Evolutionary conservation across 805 yeast species (phyloP), one percentile per base, ranked within the genome.

Genomic region (Metschnikowia henanensis): DNA sequence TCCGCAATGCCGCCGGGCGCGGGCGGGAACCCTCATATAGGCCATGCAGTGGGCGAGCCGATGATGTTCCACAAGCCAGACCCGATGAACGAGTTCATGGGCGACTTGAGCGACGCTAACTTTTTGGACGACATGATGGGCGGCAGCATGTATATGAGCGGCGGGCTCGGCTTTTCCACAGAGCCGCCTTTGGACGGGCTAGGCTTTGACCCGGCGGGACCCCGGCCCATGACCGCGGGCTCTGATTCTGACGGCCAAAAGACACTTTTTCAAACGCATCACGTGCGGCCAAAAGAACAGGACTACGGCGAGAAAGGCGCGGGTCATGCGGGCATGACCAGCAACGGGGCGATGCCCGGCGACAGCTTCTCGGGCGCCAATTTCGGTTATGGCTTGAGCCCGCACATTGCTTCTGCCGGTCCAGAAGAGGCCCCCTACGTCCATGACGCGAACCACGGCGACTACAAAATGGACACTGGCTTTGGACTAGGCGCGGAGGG

Each of bases 311-410:
- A 28, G 5, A 37, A 34, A 34, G 30, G n/a, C 15, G 45, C 33
- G 15, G 46, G 37, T 43, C 46, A 43, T 43, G 46, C 46, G n/a
- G 46, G 46, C 46, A 43, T 43, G 46, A 43, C 8, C 21, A 26
- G 31, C 23, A 32, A 29, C 35, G 30, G 34, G 13, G 41, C 25
- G 12, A 15, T 32, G 7, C 10, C 35, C 15, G 35, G 38, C n/a
- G 46, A 43, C 5, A 30, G 19, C 18, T 43, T 43, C n/a, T 26
- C 28, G 37, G 28, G 29, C 26, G 26, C 35, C 8, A 33, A 34
- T 20, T 43, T 43, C 28, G 46, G 41, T 8, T 29, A 37, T 16
- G 46, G 32, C 25, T 26, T 33, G 26, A 37, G 33, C 18, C 28
- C 37, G 18, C 41, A 7, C 28, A 32, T 37, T 34, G 35, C 18